A percentile compares a stretch with the other conserved stretches of the same genome.
Conservation (phyloP, 164 flowering plant species). For the Kalanchoe fedtschenkoi region DNA sequence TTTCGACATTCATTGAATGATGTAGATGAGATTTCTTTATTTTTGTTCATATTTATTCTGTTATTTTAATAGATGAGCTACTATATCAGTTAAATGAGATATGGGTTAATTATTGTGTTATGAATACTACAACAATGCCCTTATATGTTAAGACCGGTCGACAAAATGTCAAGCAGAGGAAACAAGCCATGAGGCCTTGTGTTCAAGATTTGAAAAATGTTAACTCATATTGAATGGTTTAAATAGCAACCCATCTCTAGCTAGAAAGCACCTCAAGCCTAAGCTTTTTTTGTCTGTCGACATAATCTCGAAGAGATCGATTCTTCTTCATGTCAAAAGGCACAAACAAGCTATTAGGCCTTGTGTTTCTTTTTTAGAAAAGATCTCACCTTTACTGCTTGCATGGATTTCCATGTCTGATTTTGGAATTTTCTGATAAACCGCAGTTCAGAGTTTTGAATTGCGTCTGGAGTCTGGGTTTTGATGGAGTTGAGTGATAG, state of each 20-base stretch:
- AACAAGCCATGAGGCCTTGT: background rate
- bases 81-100: no score
- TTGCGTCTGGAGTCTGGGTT: background rate
- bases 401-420: background rate
- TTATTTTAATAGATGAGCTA: no score
- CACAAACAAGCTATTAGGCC: background rate
- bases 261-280: background rate
- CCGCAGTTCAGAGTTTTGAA: background rate
- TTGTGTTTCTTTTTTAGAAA: background rate
- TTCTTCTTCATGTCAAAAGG: background rate
- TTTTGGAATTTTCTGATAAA: background rate
- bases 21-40: no score
- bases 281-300: no score
- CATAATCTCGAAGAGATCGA: background rate
- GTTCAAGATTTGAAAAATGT: background rate
- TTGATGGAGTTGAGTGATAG: background rate
- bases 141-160: no score
- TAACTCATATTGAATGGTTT: background rate
- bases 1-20: no score
- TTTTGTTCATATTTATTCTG: no score
- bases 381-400: background rate
- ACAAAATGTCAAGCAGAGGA: conserved; percentile 4
- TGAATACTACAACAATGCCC: no score
- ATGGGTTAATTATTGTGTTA: no score
- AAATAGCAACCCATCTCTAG: background rate